Evolutionary conservation across 345 rosid genomes (phyloP).

Genomic region (Ricinus communis): DNA sequence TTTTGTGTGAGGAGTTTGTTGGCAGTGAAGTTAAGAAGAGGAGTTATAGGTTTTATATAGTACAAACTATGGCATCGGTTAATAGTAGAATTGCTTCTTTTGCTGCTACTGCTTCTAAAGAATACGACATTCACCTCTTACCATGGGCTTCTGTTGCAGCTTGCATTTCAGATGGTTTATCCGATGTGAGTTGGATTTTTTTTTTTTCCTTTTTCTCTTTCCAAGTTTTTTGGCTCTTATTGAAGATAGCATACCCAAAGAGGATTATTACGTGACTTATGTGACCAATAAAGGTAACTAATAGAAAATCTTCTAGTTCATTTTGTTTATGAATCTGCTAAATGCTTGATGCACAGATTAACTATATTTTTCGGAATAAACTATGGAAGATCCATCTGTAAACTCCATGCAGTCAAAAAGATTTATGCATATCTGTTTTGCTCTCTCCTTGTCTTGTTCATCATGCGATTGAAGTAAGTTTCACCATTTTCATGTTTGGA

Average conservation of each 20-base stretch:
- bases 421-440: too few relatives aligned
- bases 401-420: too few relatives aligned
- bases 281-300: too few relatives aligned
- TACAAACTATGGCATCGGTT: conserved; percentile 79
- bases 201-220: too few relatives aligned
- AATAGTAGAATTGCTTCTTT: conserved; percentile 72
- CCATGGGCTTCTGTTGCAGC: conserved; percentile 99
- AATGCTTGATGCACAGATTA: too few relatives aligned
- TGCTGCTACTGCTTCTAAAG: conserved; percentile 82
- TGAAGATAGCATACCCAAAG: not conserved
- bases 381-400: too few relatives aligned
- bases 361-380: too few relatives aligned
- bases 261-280: too few relatives aligned
- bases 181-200: conserved; percentile 48
- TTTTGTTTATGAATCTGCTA: not conserved
- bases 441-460: too few relatives aligned
- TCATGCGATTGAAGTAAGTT: too few relatives aligned
- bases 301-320: not conserved
- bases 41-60: conserved; percentile 64
- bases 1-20: conserved; percentile 54
- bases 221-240: too few relatives aligned
- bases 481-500: too few relatives aligned
- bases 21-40: conserved; percentile 51
- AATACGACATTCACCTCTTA: conserved; percentile 82
- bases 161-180: conserved; percentile 61